A percentile compares a stretch with the other conserved stretches of the same genome.
Evolutionary conservation across 192 early-diverging fungal genomes (phyloP).

Genomic region (Dissophora globulifera): DNA sequence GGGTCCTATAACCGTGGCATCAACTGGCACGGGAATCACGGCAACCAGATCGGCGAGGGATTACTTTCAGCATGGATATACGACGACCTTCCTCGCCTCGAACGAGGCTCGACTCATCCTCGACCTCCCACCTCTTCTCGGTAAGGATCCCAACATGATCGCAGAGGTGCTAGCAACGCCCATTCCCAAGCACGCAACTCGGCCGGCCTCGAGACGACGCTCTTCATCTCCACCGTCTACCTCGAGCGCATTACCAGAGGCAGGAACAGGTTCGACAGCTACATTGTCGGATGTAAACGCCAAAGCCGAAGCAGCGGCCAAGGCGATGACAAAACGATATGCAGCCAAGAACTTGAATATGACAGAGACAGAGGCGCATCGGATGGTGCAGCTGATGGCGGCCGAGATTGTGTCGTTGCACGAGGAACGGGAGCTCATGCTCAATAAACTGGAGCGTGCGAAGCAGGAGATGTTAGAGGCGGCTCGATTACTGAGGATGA

Average conservation of each 20-base stretch:
- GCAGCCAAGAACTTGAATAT: constrained; percentile 46
- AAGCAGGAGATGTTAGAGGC: constrained; percentile 47
- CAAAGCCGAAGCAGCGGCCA: constrained; percentile 27
- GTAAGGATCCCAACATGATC: constrained; percentile 30
- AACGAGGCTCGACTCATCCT: constrained; percentile 37
- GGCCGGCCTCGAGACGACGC: background rate
- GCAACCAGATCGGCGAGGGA: background rate
- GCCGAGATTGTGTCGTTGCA: constrained; percentile 37
- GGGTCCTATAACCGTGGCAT: background rate
- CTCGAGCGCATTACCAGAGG: background rate
- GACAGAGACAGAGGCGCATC: constrained; percentile 46
- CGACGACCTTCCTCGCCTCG: constrained; percentile 20
- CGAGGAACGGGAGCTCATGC: constrained; percentile 23
- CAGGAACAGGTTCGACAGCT: background rate
- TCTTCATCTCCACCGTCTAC: background rate
- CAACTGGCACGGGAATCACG: background rate
- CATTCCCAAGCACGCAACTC: background rate
- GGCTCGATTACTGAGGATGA: constrained; percentile 28
- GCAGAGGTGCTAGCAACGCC: constrained; percentile 11
- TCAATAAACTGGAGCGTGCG: constrained; percentile 17
- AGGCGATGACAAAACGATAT: constrained; percentile 49
- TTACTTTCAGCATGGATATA: background rate
- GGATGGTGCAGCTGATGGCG: constrained; percentile 48
- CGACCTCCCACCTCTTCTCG: constrained; percentile 34
- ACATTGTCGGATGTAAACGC: constrained; percentile 2